phyloP scores from a whole-genome alignment of 2,329 filamentous ascomycete genomes.

The Penicillium olsonii region DNA sequence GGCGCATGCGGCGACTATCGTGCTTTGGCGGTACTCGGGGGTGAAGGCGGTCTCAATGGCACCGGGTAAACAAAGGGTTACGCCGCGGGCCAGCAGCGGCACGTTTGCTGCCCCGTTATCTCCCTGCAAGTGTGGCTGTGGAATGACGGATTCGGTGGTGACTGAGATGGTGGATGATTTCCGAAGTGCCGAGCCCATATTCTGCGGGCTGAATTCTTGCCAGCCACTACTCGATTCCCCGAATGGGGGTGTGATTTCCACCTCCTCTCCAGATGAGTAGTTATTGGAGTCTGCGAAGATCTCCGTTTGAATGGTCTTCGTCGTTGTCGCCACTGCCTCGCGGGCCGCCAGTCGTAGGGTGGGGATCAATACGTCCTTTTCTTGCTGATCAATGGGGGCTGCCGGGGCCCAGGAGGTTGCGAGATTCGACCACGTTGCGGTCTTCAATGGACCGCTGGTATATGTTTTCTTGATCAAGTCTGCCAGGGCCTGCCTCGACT shows the following conservation, averaged over 20 bases:
- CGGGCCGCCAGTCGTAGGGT: slow-evolving; percentile 44
- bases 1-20: slow-evolving; percentile 40
- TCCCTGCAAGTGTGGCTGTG: slow-evolving; percentile 30
- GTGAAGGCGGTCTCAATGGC: slow-evolving; percentile 33
- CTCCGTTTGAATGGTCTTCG: slow-evolving; percentile 43
- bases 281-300: slow-evolving; percentile 36
- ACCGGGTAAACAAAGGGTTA: slow-evolving; percentile 40
- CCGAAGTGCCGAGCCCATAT: slow-evolving; percentile 29
- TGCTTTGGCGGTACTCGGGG: slow-evolving; percentile 35
- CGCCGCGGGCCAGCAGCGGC: slow-evolving; percentile 38
- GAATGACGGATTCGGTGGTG: slow-evolving; percentile 39
- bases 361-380: slow-evolving; percentile 44
- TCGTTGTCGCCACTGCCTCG: slow-evolving; percentile 41
- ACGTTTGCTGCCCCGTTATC: slow-evolving; percentile 31
- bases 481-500: slow-evolving; percentile 34
- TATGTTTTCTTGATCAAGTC: slow-evolving; percentile 42
- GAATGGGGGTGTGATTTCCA: slow-evolving; percentile 10
- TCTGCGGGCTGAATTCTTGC: slow-evolving; percentile 28
- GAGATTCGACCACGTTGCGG: slow-evolving; percentile 42
- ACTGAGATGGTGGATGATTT: slow-evolving; percentile 46
- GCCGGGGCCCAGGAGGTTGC: slow-evolving; percentile 43
- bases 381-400: slow-evolving; percentile 37
- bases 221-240: slow-evolving; percentile 16
- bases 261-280: slow-evolving; percentile 10
- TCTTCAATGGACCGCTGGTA: slow-evolving; percentile 39